Evolutionary conservation across 768 basidiomycete species (phyloP), one percentile per base, ranked within the genome.

Genomic region (Polyporus arcularius): DNA sequence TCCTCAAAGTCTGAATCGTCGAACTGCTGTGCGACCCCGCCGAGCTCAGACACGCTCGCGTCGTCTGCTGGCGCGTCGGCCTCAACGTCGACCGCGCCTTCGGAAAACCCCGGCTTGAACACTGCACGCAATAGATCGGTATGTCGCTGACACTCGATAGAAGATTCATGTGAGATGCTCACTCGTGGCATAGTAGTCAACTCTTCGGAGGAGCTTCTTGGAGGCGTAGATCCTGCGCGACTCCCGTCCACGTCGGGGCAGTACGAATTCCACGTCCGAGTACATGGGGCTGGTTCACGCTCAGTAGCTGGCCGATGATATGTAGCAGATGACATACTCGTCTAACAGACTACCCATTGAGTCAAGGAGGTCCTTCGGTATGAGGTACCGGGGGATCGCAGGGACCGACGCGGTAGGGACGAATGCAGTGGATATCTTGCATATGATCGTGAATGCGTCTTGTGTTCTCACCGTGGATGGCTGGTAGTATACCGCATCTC

Each of bases 151-250:
- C 21, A 26, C n/a, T n/a, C n/a, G n/a, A n/a, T 35, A 15, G 12
- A 31, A 40, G 16, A 21, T 46, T 26, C 21, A 26, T 26, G 21
- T 26, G 21, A 26, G n/a, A 26, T 26, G 1, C 78, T 57, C 67
- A 91, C 90, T 93, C 4, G 85, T 83, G 57, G 85, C 77, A 66
- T 94, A 94, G 71, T 94, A 94, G 35, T 91, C 89, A 4, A 87
- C 84, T 58, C 93, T 75, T 64, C 80, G 76, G 7, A 95, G 78
- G 45, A 95, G 68, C 67, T 80, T 84, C 64, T 82, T 84, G 46
- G 85, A 84, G 1, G 92, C 92, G 70, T 84, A 89, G 63, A 95
- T 89, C 15, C 69, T 68, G 15, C 78, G 72, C 30, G 73, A 72
- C 15, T 75, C 74, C 26, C 72, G 71, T 38, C 78, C 69, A 35